Base-by-base conservation (phyloP, 2,329 filamentous ascomycete species). In the Colletotrichum liriopes region DNA sequence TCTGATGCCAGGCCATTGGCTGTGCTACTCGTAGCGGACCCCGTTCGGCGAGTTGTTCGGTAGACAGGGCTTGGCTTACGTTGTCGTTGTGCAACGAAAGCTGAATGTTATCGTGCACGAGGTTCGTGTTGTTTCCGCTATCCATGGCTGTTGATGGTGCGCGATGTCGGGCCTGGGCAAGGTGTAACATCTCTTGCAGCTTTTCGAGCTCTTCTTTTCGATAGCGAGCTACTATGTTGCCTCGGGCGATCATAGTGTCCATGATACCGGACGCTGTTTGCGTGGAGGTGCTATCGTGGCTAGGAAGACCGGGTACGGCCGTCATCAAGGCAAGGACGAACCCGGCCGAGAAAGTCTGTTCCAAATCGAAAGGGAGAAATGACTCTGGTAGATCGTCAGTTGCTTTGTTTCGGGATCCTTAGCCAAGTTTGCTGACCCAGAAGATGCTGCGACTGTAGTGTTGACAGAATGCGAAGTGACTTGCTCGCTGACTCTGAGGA, bases 341-440 rank as follows among this genome's bases (percentile, higher is more conserved):
- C 0, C 55, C 55, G 11, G 66, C 62, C 20, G 66, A 72, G 49
- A 70, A 70, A 8, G 70, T 47, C 2, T 56, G 58, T n/a, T 70
- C 70, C n/a, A 65, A 35, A 18, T 72, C 70, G 35, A 70, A 72
- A 2, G 66, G 61, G 18, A 72, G 43, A 1, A 72, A 70, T 7
- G 58, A 55, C 18, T 65, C 61, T 70, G 1, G 0, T 1, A 0
- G 4, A 11, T 29, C 1, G 18, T 41, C 3, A 56, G 18, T 45
- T 65, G 65, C 1, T 62, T 1, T 23, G 12, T 29, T n/a, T 18
- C 1, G 20, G 11, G 16, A 49, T 5, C 2, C 14, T 12, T 4
- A 1, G 37, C 14, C 29, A 8, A 0, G n/a, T 1, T 0, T 23
- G 16, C 37, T 9, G n/a, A 64, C 69, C 52, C 3, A 61, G 41